Conservation (phyloP, 139 green algal species). For the Pleodorina starrii region DNA sequence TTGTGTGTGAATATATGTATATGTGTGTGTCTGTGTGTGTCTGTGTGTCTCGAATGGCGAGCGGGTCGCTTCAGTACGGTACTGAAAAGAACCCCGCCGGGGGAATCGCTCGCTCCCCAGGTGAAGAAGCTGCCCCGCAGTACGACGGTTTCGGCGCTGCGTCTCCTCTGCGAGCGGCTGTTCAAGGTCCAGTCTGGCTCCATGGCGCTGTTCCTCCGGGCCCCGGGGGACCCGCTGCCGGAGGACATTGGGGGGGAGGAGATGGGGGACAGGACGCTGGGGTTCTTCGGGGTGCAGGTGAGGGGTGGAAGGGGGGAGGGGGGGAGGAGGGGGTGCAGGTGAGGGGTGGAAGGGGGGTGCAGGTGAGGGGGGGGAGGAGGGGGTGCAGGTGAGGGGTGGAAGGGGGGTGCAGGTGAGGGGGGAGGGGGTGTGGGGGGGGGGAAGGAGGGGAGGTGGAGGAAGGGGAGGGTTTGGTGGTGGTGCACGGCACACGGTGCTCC, state of each 20-base stretch:
- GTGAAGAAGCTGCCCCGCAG: conserved; percentile 68
- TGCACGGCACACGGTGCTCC: no score
- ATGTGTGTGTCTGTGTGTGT: no score
- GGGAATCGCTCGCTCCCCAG: no score
- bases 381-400: not conserved
- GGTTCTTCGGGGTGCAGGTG: conserved; percentile 54
- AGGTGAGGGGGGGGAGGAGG: not conserved
- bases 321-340: not conserved
- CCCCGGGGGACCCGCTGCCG: conserved; percentile 39
- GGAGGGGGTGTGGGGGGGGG: not conserved
- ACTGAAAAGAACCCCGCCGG: no score
- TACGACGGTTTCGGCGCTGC: conserved; percentile 59
- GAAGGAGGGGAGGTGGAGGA: not conserved
- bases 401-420: not conserved
- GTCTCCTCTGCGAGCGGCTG: conserved; percentile 66
- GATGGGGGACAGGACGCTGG: conserved; percentile 1
- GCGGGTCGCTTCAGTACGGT: no score
- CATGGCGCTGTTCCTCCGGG: conserved; percentile 57
- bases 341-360: not conserved
- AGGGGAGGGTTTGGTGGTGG: no score
- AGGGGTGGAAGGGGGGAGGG: not conserved
- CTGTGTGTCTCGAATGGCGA: no score
- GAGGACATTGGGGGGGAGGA: conserved; percentile 55
- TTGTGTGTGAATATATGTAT: no score
- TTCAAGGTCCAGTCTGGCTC: conserved; percentile 62